phyloP scores from a whole-genome alignment of 305 asterid species.

The Solanum aculeatissimum region DNA sequence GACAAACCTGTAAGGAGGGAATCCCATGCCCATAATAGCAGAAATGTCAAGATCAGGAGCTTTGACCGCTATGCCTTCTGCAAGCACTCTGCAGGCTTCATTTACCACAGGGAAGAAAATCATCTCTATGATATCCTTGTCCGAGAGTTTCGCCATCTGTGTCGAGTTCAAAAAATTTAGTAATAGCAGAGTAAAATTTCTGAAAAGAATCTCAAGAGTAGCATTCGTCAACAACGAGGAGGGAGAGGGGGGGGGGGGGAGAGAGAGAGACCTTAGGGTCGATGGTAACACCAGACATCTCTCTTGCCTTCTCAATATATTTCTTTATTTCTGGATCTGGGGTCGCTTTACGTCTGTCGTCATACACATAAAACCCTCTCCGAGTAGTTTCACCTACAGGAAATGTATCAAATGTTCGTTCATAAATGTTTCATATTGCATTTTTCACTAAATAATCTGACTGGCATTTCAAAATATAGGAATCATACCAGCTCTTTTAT shows the following conservation, averaged over 20 bases:
- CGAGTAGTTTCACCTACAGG: conserved; percentile 78
- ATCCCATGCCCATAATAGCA: conserved; percentile 99
- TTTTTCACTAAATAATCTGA: neutral
- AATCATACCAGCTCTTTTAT: conserved; percentile 67
- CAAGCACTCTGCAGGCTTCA: conserved; percentile 94
- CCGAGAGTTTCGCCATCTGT: conserved; percentile 59
- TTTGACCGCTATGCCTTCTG: conserved; percentile 86
- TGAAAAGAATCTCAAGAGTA: neutral
- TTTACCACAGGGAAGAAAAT: conserved; percentile 97
- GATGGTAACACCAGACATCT: conserved; percentile 59
- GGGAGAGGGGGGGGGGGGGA: neutral
- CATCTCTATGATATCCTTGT: conserved; percentile 93
- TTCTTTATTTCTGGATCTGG: conserved; percentile 88
- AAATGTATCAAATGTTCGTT: neutral
- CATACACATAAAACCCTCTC: conserved; percentile 69
- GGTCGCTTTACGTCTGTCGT: conserved; percentile 80
- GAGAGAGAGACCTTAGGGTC: conserved; percentile 66
- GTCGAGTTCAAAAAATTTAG: neutral
- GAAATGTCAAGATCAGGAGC: conserved; percentile 93
- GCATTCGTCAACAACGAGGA: neutral
- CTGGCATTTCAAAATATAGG: neutral
- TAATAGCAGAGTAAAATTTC: neutral
- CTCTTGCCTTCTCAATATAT: conserved; percentile 73
- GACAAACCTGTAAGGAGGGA: conserved; percentile 86
- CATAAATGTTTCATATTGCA: neutral